A percentile compares a stretch with the other conserved stretches of the same genome.
Conservation (phyloP, 179 eudicot genomes). For the Pouteria campechiana region DNA sequence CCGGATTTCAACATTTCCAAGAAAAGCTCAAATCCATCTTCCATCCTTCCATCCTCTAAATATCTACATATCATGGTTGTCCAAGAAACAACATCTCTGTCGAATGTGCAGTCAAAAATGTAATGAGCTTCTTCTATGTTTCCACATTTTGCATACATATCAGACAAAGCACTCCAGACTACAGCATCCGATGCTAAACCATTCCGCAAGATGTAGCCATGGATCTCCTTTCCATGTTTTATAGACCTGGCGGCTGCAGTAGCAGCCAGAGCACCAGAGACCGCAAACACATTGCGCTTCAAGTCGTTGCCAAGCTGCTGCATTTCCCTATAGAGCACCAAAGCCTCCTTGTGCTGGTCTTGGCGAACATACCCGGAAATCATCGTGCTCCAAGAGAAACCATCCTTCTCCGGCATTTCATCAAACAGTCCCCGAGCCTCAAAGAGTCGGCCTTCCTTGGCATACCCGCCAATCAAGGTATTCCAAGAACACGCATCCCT, state of each 20-base stretch:
- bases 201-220: conserved; percentile 49
- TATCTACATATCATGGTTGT: conserved; percentile 64
- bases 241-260: conserved; percentile 37
- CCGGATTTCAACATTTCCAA: conserved; percentile 33
- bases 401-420: conserved; percentile 57
- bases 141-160: conserved; percentile 78
- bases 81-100: conserved; percentile 65
- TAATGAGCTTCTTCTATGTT: conserved; percentile 45
- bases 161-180: conserved; percentile 67
- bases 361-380: conserved; percentile 57
- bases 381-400: conserved; percentile 79
- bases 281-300: conserved; percentile 36
- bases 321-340: conserved; percentile 52
- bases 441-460: conserved; percentile 20
- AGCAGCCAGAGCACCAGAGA: conserved; percentile 66
- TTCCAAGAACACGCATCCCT: conserved; percentile 72
- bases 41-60: conserved; percentile 55
- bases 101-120: conserved; percentile 43
- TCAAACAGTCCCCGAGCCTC: conserved; percentile 49
- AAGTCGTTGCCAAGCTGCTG: conserved; percentile 19
- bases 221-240: conserved; percentile 60
- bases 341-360: conserved; percentile 35
- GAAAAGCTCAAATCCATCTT: conserved; percentile 46
- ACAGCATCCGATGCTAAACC: conserved; percentile 61
- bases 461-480: conserved; percentile 53